Evolutionary conservation across 208 protist species (phyloP), one percentile per base, ranked within the genome.

Genomic region (Tritrichomonas musculus): DNA sequence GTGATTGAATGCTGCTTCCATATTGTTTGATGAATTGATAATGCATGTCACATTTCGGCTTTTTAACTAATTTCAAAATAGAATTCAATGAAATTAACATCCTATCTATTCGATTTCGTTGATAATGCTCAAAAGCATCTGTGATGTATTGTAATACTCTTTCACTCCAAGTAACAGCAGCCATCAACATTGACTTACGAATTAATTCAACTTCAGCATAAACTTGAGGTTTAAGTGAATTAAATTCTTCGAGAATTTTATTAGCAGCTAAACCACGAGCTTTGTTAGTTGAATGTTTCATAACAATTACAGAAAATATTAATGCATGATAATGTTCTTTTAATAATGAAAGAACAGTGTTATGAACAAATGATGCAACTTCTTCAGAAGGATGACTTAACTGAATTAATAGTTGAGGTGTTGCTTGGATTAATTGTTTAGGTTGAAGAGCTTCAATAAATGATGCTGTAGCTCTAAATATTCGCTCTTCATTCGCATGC

Each of bases 91-190:
- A n/a, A 4, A 33, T 47, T 14, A 57, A 8, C 77, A 88, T 88
- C 27, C 25, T 36, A 4, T 88, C 47, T n/a, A 44, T 53, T 27
- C 41, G 17, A n/a, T 57, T 17, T 27, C 25, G 25, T n/a, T 20
- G 14, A n/a, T 57, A 57, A 50, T 88, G 47, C 1, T 60, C 47
- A 49, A 88, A 88, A 55, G 77, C 47, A 50, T 88, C 77, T 39
- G 41, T 57, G 20, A 88, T 60, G 3, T 27, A 5, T 47, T 88
- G 77, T 27, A 88, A 33, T 14, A 88, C 47, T 57, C 41, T 88
- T 50, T 88, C 77, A 50, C 57, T 53, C 77, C 77, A 88, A 39
- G 77, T 88, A 57, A 88, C 77, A 1, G 77, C 47, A 57, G 77
- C 77, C 41, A 44, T 60, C 1, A 88, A 39, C 41, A 88, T n/a